A percentile compares a stretch with the other conserved stretches of the same genome.
These are phyloP conservation scores for Caryopteris hybrid DNA, from an alignment of 305 asterid species.

Conservation along the genomic window DNA sequence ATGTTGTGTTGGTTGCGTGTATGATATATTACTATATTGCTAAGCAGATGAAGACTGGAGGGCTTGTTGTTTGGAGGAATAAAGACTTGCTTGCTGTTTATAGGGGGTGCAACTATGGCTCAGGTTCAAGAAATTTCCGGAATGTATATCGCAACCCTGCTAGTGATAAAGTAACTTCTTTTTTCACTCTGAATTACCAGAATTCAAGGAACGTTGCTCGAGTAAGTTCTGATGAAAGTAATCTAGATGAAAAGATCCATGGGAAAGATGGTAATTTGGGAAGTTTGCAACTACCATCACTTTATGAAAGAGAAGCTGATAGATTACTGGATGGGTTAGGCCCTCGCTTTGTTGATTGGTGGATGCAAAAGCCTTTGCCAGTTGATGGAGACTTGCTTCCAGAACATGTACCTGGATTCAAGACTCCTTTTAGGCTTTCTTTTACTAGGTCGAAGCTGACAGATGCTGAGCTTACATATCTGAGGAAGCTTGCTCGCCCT, in stretches of 20 bases:
- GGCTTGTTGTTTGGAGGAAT: conserved; percentile 70
- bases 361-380: conserved; percentile 91
- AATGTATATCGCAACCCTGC: conserved; percentile 17
- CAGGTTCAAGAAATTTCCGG: conserved; percentile 14
- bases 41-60: conserved; percentile 81
- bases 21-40: conserved; percentile 18
- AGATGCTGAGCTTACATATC: conserved; percentile 78
- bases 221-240: conserved; percentile 27
- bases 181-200: conserved; percentile 14
- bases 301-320: conserved; percentile 85
- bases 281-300: conserved; percentile 36
- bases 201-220: conserved; percentile 14
- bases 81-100: conserved; percentile 76
- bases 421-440: conserved; percentile 67
- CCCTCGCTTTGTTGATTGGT: conserved; percentile 96
- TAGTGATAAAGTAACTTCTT: conserved; percentile 23
- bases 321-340: conserved; percentile 86
- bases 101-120: conserved; percentile 53
- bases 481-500: conserved; percentile 77
- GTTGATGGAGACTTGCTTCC: conserved; percentile 95
- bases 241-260: conserved; percentile 24
- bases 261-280: conserved; percentile 36
- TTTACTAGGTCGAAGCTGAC: conserved; percentile 60
- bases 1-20: conserved; percentile 10
- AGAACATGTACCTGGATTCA: conserved; percentile 68